Evolutionary conservation across 306 rosid species (phyloP).

Genomic region (Elaeagnus macrophylla): DNA sequence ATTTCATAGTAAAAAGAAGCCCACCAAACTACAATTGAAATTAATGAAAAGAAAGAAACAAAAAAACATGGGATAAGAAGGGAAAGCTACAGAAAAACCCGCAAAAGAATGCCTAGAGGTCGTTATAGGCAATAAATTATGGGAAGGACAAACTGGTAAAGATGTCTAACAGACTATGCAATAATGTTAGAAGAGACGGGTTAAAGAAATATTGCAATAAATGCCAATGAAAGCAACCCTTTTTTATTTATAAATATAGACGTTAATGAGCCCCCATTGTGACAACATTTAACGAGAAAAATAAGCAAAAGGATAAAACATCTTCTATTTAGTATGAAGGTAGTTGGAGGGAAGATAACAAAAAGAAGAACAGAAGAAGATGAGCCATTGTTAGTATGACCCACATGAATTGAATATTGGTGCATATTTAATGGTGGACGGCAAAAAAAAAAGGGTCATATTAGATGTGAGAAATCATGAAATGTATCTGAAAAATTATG

Average conservation of each 20-base stretch:
- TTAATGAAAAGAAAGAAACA: conserved; percentile 14
- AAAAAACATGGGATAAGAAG: conserved; percentile 12
- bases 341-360: conserved; percentile 22
- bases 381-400: conserved; percentile 23
- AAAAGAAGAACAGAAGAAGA: conserved; percentile 23
- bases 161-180: conserved; percentile 19
- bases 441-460: conserved; percentile 16
- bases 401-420: conserved; percentile 49
- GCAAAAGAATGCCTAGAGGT: conserved; percentile 29
- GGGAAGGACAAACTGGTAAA: conserved; percentile 20
- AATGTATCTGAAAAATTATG: conserved; percentile 4
- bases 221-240: conserved; percentile 35
- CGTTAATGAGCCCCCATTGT: conserved; percentile 29
- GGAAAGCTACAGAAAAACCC: conserved; percentile 27
- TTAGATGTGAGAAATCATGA: conserved; percentile 16
- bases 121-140: conserved; percentile 42
- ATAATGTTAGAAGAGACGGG: conserved; percentile 15
- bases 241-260: conserved; percentile 25
- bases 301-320: background rate
- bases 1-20: conserved; percentile 13
- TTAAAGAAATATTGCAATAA: conserved; percentile 18
- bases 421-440: conserved; percentile 38
- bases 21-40: conserved; percentile 21
- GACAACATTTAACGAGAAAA: conserved; percentile 39
- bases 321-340: no score